Conservation (phyloP, 2,329 filamentous ascomycete genomes). For the Coniochaeta ligniaria region DNA sequence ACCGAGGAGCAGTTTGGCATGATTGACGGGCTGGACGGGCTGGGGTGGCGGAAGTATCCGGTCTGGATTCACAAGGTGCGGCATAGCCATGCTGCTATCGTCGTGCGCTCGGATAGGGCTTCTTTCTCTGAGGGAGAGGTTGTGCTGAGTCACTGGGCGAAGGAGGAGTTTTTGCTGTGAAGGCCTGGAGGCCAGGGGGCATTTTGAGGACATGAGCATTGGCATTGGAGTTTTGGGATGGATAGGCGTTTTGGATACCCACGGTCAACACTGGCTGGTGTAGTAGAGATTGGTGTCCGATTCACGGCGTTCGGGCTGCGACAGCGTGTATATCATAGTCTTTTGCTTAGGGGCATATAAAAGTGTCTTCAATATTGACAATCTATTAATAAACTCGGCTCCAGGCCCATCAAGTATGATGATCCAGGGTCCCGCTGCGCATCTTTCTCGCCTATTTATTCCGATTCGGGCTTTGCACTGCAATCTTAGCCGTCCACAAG, state of each 20-base stretch:
- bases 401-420: no score
- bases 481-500: neutral
- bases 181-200: neutral
- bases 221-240: neutral
- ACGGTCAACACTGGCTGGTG: neutral
- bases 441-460: no score
- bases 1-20: conserved; percentile 77
- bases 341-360: neutral
- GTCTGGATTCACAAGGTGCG: conserved; percentile 69
- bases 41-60: conserved; percentile 58
- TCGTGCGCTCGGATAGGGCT: conserved; percentile 64
- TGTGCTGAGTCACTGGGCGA: conserved; percentile 75
- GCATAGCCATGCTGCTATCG: conserved; percentile 88
- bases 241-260: neutral
- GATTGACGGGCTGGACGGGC: conserved; percentile 66
- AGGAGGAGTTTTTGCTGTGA: conserved; percentile 63
- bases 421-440: no score
- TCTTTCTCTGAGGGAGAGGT: conserved; percentile 68
- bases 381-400: no score
- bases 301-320: neutral
- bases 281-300: neutral
- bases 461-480: neutral
- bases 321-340: neutral
- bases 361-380: no score
- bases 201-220: no score